Base-by-base conservation (phyloP, 2,329 filamentous ascomycete species). In the Amauroascus niger region DNA sequence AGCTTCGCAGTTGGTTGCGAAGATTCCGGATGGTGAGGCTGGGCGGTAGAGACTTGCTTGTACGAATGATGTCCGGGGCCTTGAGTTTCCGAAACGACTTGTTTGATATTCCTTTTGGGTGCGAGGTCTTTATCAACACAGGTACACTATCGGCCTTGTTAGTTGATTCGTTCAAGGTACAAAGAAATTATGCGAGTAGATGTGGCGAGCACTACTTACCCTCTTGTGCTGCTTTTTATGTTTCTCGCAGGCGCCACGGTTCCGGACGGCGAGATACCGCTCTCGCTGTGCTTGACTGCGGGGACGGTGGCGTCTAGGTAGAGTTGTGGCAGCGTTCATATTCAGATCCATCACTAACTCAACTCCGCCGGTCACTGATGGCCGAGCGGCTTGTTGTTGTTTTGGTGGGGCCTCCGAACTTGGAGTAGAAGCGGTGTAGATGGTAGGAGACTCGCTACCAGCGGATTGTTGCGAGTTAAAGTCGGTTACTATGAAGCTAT, bases 181-280 rank as follows among this genome's bases (percentile, higher is more conserved):
- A 44, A 35, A 50, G 16, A 18, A 35, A 2, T 5, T 6, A 13
- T 52, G 13, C n/a, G 13, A 49, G 2, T n/a, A 2, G 30, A 22
- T 39, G n/a, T 6, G 24, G 1, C 13, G 32, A 9, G 26, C 22
- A 60, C 67, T 62, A 30, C 26, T 9, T 61, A 72, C 70, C 52
- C 69, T 59, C 54, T 72, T 72, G 53, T 72, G 70, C 52, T 72
- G 70, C 55, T 70, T 71, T 54, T 68, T 66, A 58, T 72, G 70
- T 58, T 72, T 72, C 54, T 70, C 67, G 52, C 70, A 72, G 40
- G 69, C 70, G 22, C 70, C 70, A 28, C 71, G 66, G 41, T 70
- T 71, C 1, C 70, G 66, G 48, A 66, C 70, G 49, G 70, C 71
- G 57, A 71, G 71, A 56, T 72, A 72, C 51, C 69, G 70, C 53